A percentile compares a stretch with the other conserved stretches of the same genome.
Conservation (phyloP, 345 rosid genomes). For the Excoecaria agallocha region DNA sequence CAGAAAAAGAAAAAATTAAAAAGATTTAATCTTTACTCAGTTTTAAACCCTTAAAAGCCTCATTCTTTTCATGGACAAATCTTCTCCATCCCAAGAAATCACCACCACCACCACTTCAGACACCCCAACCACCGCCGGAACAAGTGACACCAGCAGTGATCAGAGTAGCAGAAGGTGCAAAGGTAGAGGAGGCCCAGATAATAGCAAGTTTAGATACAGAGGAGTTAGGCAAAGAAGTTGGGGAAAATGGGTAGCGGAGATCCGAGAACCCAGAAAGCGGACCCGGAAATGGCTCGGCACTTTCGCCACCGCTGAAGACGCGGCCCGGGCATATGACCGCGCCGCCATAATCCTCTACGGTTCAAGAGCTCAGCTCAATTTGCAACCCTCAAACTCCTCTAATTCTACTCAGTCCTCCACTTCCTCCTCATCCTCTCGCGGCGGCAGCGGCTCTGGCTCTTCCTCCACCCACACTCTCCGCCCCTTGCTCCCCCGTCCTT, state of each 20-base stretch:
- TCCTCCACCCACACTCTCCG: conserved; percentile 63
- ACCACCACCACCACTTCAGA: conserved; percentile 10
- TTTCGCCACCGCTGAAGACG: conserved; percentile 80
- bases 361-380: conserved; percentile 68
- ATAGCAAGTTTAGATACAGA: conserved; percentile 58
- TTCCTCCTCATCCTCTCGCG: conserved; percentile 41
- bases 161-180: conserved; percentile 34
- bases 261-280: conserved; percentile 73
- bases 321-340: conserved; percentile 86
- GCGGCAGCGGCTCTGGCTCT: conserved; percentile 35
- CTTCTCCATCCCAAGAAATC: conserved; percentile 18
- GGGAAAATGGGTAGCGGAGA: conserved; percentile 85
- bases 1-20: conserved; percentile 35
- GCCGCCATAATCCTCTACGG: conserved; percentile 77
- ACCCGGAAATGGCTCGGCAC: conserved; percentile 87
- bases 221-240: conserved; percentile 72
- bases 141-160: conserved; percentile 9
- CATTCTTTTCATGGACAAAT: conserved; percentile 17
- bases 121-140: conserved; percentile 5
- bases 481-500: conserved; percentile 90
- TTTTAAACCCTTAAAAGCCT: conserved; percentile 8
- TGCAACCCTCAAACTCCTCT: conserved; percentile 18
- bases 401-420: conserved; percentile 17
- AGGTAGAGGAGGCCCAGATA: conserved; percentile 73
- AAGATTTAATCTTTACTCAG: background rate